These are phyloP conservation scores for Byssoonygena ceratinophila DNA, from an alignment of 2,329 filamentous ascomycete genomes.

Conservation along the genomic window DNA sequence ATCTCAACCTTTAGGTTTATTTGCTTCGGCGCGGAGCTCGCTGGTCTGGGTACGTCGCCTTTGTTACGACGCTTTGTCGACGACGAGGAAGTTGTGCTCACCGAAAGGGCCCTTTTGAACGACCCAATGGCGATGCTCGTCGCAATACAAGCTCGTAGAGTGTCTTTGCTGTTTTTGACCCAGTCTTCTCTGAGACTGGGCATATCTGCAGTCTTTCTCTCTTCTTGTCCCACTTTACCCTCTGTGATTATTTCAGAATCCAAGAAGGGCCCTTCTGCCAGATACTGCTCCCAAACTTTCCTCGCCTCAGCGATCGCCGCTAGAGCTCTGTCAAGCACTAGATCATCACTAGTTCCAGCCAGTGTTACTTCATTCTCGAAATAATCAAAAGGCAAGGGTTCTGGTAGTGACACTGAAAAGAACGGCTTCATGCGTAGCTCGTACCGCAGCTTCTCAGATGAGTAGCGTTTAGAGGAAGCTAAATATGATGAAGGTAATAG, in stretches of 20 bases:
- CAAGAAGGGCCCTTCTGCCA: constrained; percentile 31
- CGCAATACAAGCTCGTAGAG: constrained; percentile 60
- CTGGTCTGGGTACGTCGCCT: constrained; percentile 2
- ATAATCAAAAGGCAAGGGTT: constrained; percentile 54
- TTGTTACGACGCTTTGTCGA: constrained; percentile 1
- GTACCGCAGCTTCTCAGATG: constrained; percentile 58
- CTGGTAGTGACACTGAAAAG: constrained; percentile 54
- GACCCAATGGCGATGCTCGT: constrained; percentile 54
- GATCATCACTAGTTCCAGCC: constrained; percentile 35
- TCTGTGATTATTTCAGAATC: constrained; percentile 2
- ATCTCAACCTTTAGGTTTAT: constrained; percentile 29
- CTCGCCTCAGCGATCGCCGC: constrained; percentile 33
- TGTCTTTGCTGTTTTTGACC: constrained; percentile 49
- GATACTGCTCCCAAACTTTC: constrained; percentile 35
- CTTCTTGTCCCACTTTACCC: not conserved
- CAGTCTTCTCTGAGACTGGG: constrained; percentile 50
- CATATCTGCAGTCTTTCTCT: constrained; percentile 23
- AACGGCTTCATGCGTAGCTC: constrained; percentile 84
- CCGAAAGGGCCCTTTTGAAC: constrained; percentile 47
- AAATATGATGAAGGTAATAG: constrained; percentile 42
- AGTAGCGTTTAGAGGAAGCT: constrained; percentile 50
- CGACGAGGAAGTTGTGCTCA: constrained; percentile 2
- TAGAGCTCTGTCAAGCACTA: constrained; percentile 33
- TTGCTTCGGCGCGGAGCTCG: not conserved
- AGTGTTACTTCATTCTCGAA: constrained; percentile 42